Evolutionary conservation across 306 rosid genomes (phyloP).

Genomic region (Cucurbita ficifolia): DNA sequence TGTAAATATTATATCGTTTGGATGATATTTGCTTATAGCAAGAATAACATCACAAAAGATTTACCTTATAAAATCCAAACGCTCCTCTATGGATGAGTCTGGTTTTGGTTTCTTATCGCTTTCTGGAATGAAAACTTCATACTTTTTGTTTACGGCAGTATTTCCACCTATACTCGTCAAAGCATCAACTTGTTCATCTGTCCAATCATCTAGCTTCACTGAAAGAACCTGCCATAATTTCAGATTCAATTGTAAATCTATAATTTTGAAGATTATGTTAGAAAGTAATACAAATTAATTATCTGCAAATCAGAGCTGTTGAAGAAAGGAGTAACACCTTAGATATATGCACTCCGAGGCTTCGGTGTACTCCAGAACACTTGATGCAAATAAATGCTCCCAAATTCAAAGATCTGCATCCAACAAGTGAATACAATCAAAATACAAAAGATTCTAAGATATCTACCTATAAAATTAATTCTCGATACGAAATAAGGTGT

Average conservation of each 20-base stretch:
- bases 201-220: slow-evolving; percentile 83
- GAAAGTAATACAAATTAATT: neutral
- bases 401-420: slow-evolving; percentile 53
- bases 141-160: slow-evolving; percentile 42
- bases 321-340: slow-evolving; percentile 34
- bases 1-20: neutral
- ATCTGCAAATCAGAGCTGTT: neutral
- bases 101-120: slow-evolving; percentile 44
- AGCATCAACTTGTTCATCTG: slow-evolving; percentile 55
- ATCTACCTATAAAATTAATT: neutral
- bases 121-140: slow-evolving; percentile 56
- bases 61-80: slow-evolving; percentile 66
- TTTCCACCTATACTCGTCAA: slow-evolving; percentile 66
- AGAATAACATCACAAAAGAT: neutral
- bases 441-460: neutral
- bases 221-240: slow-evolving; percentile 56
- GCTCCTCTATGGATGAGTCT: slow-evolving; percentile 62
- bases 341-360: slow-evolving; percentile 86
- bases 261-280: neutral
- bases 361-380: slow-evolving; percentile 91
- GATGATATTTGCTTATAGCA: neutral
- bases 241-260: slow-evolving; percentile 1
- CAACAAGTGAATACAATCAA: slow-evolving; percentile 7
- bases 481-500: neutral
- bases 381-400: slow-evolving; percentile 85